Evolutionary conservation across 805 yeast species (phyloP).

Genomic region (Cyberlindnera petersonii): DNA sequence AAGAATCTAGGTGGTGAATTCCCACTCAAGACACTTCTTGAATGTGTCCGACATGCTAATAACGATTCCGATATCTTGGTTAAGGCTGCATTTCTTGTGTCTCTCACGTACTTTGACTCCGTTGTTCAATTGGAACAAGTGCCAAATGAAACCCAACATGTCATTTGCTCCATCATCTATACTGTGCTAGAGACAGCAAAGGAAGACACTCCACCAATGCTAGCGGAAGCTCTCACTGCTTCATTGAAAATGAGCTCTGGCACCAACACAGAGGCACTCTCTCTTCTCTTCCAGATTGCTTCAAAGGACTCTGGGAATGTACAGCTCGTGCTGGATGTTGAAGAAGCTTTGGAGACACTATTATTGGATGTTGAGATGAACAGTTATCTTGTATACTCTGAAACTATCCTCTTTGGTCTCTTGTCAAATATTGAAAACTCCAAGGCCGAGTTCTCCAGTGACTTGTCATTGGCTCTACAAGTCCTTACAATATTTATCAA

Average conservation of each 20-base stretch:
- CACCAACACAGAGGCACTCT: slow-evolving; percentile 34
- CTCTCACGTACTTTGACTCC: slow-evolving; percentile 48
- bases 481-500: slow-evolving; percentile 46
- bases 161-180: slow-evolving; percentile 28
- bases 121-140: slow-evolving; percentile 28
- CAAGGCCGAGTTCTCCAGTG: slow-evolving; percentile 52
- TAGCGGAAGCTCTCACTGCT: slow-evolving; percentile 65
- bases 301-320: slow-evolving; percentile 72
- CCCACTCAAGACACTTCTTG: slow-evolving; percentile 28
- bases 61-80: slow-evolving; percentile 30
- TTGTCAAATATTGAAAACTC: slow-evolving; percentile 35
- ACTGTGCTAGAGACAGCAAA: slow-evolving; percentile 54
- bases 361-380: slow-evolving; percentile 43
- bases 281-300: slow-evolving; percentile 59
- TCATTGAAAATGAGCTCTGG: slow-evolving; percentile 46
- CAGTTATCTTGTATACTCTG: slow-evolving; percentile 45
- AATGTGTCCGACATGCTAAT: slow-evolving; percentile 25
- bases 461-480: slow-evolving; percentile 55
- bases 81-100: slow-evolving; percentile 38
- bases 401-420: slow-evolving; percentile 49
- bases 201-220: slow-evolving; percentile 74
- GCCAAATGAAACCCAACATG: slow-evolving; percentile 23
- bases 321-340: slow-evolving; percentile 60
- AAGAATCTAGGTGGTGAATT: slow-evolving; percentile 31
- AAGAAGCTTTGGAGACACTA: slow-evolving; percentile 63